Evolutionary conservation across 2,329 filamentous ascomycete species (phyloP), one percentile per base, ranked within the genome.

Genomic region (Fusarium veterinarium): DNA sequence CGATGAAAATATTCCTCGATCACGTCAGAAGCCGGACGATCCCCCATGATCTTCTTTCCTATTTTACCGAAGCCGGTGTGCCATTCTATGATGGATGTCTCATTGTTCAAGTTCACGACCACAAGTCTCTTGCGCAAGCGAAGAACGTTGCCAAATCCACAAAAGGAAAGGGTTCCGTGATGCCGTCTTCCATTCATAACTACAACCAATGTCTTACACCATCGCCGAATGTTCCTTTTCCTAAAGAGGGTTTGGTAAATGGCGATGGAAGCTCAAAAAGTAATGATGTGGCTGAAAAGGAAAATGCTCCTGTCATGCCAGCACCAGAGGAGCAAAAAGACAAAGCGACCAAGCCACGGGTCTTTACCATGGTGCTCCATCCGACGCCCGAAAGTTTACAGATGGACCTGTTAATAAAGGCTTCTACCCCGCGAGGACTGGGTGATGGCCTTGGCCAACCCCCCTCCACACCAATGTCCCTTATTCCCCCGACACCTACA

Each of bases 31-130:
- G 85, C 45, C 90, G 92, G 63, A 97, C 94, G 0, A 86, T 99
- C 40, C 96, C 96, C 2, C 95, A 98, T 81, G 95, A 98, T 75
- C 90, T 98, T 79, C 84, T 98, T 16, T 90, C 92, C 52, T 92
- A 95, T 74, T 89, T 99, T 60, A 87, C 91, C 33, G 87, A 90
- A 52, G 86, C 87, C 23, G 90, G 91, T 25, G 92, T 97, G 19
- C 87, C 88, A 14, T 98, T 97, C 79, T 99, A 98, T 80, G 95
- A 98, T 81, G 95, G 93, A 37, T 97, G 95, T 79, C 88, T 99
- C 64, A 98, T 99, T 75, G 95, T 99, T 40, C 92, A 97, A 81
- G 86, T 98, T n/a, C 90, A 97, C 77, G 94, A 98, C 80, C 93
- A 97, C 84, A 93, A 93, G 77, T 90, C 92, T 1, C 85, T 85